Evolutionary conservation across 441 rosid species (phyloP), one percentile per base, ranked within the genome.

Genomic region (Bruguiera hainesii): DNA sequence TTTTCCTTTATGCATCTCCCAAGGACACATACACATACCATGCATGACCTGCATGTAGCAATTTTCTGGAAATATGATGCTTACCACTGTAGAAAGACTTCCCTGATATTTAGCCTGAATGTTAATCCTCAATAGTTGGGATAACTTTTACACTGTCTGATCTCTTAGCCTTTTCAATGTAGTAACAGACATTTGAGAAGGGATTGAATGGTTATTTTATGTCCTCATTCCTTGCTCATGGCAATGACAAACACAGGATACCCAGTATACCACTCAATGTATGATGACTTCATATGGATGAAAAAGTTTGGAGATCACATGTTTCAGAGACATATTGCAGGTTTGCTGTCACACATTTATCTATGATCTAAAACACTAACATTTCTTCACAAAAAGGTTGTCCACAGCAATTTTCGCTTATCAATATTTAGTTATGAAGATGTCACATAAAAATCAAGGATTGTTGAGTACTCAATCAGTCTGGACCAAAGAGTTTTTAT

Each of bases 181-280:
- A 31, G 31, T 55, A 37, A 37, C 3, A 67, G 50, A 65, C 21
- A 68, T 60, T 33, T 60, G 60, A 60, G 53, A 50, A 35, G 42
- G 53, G 20, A 60, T 4, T 37, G 15, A 37, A 10, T 37, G 15
- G 46, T 9, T 37, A 37, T 9, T 9, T 37, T 37, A 10, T 37
- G 46, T 37, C 63, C 35, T 61, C 53, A 39, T 56, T 23, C 50
- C 63, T 71, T 58, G 57, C 62, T 31, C 35, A 64, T 11, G 26
- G n/a, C 30, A 70, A 55, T 65, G 23, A 61, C 66, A 56, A 25
- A 66, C 56, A 69, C 85, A 89, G 98, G 76, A 19, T 89, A 82
- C 76, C 94, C 97, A n/a, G 92, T 85, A 25, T 90, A 93, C 73
- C 98, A 93, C 75, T 89, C 96, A 16, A 86, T 86, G 89, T 93